Evolutionary conservation across 176 grass and related monocot species (phyloP), one percentile per base, ranked within the genome.

Genomic region (Zoysia japonica): DNA sequence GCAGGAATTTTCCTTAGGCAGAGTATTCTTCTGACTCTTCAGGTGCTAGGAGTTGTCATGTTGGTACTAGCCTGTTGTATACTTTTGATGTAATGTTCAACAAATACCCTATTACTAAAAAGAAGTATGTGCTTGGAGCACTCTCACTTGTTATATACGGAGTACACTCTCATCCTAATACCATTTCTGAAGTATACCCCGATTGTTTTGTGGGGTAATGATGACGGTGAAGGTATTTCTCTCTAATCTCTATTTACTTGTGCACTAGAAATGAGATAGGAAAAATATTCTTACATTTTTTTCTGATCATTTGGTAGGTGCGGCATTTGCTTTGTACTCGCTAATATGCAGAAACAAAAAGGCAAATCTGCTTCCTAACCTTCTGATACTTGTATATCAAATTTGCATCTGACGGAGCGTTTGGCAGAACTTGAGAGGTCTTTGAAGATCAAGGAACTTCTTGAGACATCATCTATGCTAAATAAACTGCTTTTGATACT

Each of bases 11-110:
- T 91, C 69, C 72, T 75, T 94, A 76, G 79, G 96, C 59, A 83
- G 96, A 87, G 85, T 71, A 87, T 98, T 62, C 68, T 98, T 59
- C 82, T 98, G 81, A 85, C 92, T 83, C 84, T 98, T 81, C 96
- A 98, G 82, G 95, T 92, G 14, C 86, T 98, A 75, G 92, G 96
- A 46, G 92, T 98, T 46, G 88, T 98, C 76, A 98, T 87, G 96
- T 98, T 51, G 92, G 96, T 70, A 98, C 96, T 12, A 98, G 96
- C 52, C 96, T 92, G 9, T 80, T 98, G 49, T 98, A 98, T 83
- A 94, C 96, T 71, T 98, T 98, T 63, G 96, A 98, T 94, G 85
- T 98, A 76, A 93, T 98, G 96, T 95, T 98, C 86, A 98, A 98
- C 77, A 98, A 98, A 82, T 93, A 98, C 80, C 71, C 84, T 78